phyloP scores from a whole-genome alignment of 1,284 basidiomycete species.

The Neotropicomus parvogracilis region DNA sequence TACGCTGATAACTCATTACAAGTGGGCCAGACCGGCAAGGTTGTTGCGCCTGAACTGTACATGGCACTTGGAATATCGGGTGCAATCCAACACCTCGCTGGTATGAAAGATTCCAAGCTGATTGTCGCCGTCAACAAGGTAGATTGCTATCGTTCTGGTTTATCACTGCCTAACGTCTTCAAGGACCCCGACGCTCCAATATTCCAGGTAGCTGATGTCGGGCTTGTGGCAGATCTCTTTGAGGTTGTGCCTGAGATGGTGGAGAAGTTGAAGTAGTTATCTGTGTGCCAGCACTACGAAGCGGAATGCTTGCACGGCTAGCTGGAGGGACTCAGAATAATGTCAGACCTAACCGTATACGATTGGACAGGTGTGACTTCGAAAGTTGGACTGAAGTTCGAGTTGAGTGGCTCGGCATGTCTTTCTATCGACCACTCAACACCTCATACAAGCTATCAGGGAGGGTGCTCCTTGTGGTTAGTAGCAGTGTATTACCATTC shows the following conservation, averaged over 20 bases:
- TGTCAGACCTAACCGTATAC: too few species aligned
- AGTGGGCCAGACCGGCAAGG: slow-evolving; percentile 98
- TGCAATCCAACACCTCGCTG: slow-evolving; percentile 95
- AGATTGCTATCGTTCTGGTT: background rate
- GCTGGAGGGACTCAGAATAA: too few species aligned
- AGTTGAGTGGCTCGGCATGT: slow-evolving; percentile 14
- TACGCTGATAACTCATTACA: slow-evolving; percentile 98
- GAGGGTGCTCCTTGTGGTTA: slow-evolving; percentile 50
- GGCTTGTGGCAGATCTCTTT: slow-evolving; percentile 90
- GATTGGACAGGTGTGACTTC: too few species aligned
- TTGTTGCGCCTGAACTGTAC: slow-evolving; percentile 93
- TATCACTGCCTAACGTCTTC: slow-evolving; percentile 14
- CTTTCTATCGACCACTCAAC: slow-evolving; percentile 41
- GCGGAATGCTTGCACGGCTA: background rate
- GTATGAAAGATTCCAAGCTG: slow-evolving; percentile 99
- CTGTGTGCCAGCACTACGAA: background rate
- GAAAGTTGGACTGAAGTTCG: too few species aligned
- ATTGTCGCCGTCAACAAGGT: slow-evolving; percentile 99
- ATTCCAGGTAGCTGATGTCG: slow-evolving; percentile 97
- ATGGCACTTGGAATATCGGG: slow-evolving; percentile 97
- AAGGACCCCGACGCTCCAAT: slow-evolving; percentile 97
- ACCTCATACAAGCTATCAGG: slow-evolving; percentile 36
- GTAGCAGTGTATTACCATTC: slow-evolving; percentile 26
- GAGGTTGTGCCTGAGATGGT: slow-evolving; percentile 85
- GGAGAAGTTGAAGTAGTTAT: slow-evolving; percentile 70